These are phyloP conservation scores for Ceratocystis ficicola DNA, from an alignment of 2,329 filamentous ascomycete genomes.

Conservation along the genomic window DNA sequence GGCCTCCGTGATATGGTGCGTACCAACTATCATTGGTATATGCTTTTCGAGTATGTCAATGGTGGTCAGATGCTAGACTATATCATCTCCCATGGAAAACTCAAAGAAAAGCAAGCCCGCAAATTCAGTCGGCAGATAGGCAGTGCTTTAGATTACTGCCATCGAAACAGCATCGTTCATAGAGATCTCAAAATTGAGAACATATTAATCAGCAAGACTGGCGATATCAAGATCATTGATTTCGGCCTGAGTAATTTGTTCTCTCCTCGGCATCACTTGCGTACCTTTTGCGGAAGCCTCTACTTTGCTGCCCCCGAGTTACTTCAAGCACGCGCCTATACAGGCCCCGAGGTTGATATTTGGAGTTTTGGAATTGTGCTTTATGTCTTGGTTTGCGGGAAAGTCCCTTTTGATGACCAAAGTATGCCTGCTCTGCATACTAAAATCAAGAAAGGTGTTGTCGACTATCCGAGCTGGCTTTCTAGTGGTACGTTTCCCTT, in stretches of 20 bases:
- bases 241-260: conserved; percentile 97
- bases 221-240: conserved; percentile 98
- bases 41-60: conserved; percentile 98
- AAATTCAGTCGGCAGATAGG: conserved; percentile 97
- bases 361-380: conserved; percentile 99
- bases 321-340: conserved; percentile 85
- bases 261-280: conserved; percentile 69
- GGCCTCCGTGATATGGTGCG: conserved; percentile 89
- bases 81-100: conserved; percentile 92
- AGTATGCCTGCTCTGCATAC: conserved; percentile 97
- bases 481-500: conserved; percentile 60
- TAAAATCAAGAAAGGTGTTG: conserved; percentile 94
- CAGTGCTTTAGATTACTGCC: conserved; percentile 91
- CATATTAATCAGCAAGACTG: conserved; percentile 96
- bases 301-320: conserved; percentile 96
- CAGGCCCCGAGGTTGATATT: conserved; percentile 89
- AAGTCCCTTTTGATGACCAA: conserved; percentile 97
- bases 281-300: conserved; percentile 93
- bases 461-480: conserved; percentile 91
- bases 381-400: conserved; percentile 92
- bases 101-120: conserved; percentile 96
- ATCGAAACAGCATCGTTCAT: conserved; percentile 96
- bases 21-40: conserved; percentile 98
- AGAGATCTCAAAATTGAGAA: conserved; percentile 98
- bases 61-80: conserved; percentile 99